A percentile compares a stretch with the other conserved stretches of the same genome.
phyloP scores from a whole-genome alignment of 2,329 filamentous ascomycete genomes.

The Pleoardoris graminearum region DNA sequence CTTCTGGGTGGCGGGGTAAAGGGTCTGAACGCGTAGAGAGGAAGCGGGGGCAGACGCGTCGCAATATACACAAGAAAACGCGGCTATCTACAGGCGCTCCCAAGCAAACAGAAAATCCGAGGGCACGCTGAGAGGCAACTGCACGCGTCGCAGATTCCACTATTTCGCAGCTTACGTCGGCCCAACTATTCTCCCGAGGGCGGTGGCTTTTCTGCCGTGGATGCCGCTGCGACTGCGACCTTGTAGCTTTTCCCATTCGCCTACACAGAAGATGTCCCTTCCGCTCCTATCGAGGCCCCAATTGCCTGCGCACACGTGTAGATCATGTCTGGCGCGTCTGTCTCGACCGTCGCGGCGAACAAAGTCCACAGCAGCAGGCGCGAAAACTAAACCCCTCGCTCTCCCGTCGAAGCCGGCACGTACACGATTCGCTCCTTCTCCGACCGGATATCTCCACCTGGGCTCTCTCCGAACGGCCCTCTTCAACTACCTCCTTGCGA shows the following conservation, averaged over 20 bases:
- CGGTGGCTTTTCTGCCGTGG: conserved; percentile 21
- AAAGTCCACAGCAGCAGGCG: conserved; percentile 19
- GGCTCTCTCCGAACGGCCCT: conserved; percentile 89
- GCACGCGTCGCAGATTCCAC: conserved; percentile 9
- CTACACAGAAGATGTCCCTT: conserved; percentile 25
- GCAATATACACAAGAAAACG: not conserved
- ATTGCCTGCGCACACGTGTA: conserved; percentile 32
- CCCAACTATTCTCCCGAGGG: conserved; percentile 9
- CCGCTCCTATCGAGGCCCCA: conserved; percentile 25
- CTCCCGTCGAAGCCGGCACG: conserved; percentile 49
- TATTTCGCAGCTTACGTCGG: conserved; percentile 17
- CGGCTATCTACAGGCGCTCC: conserved; percentile 7
- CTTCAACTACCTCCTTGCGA: conserved; percentile 94
- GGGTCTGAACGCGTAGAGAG: not conserved
- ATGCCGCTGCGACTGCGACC: conserved; percentile 11
- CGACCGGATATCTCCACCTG: conserved; percentile 90
- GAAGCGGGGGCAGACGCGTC: not conserved
- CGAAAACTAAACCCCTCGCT: conserved; percentile 15
- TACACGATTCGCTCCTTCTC: conserved; percentile 92
- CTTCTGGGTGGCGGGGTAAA: not conserved
- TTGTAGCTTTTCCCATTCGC: not conserved
- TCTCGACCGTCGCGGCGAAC: conserved; percentile 20
- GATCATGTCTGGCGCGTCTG: conserved; percentile 31
- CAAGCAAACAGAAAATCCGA: conserved; percentile 3
- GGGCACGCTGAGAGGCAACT: conserved; percentile 9